Evolutionary conservation across 805 yeast genomes (phyloP).

Genomic region (Phaffomyces thermotolerans): DNA sequence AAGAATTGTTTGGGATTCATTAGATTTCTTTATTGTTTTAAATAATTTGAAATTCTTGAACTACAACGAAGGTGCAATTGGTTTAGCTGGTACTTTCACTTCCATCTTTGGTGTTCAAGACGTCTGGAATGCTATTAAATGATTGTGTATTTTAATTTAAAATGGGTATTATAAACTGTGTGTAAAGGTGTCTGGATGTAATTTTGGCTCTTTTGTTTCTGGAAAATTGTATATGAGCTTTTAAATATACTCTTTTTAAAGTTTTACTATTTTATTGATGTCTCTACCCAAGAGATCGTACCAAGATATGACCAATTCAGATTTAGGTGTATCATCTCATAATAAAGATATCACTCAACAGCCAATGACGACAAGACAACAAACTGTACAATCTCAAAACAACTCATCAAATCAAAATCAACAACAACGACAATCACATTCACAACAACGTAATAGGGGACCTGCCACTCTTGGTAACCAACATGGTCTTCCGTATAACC

Average conservation of each 20-base stretch:
- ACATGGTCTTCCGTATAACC: constrained; percentile 16
- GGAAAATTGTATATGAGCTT: too few relatives aligned
- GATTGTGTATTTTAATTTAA: too few relatives aligned
- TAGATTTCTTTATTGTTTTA: constrained; percentile 71
- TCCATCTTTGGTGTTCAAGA: constrained; percentile 72
- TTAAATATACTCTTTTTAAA: too few relatives aligned
- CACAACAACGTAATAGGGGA: constrained; percentile 21
- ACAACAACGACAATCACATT: constrained; percentile 4
- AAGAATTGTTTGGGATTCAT: constrained; percentile 67
- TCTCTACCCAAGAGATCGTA: constrained; percentile 10
- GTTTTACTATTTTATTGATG: too few relatives aligned
- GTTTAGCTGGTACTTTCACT: constrained; percentile 78
- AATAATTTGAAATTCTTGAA: constrained; percentile 54
- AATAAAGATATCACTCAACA: not conserved
- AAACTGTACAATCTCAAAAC: constrained; percentile 11
- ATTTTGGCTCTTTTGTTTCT: too few relatives aligned
- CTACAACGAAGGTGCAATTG: constrained; percentile 72
- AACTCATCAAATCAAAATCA: not conserved
- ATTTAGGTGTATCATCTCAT: constrained; percentile 6
- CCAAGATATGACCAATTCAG: constrained; percentile 13
- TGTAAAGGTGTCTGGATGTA: not conserved
- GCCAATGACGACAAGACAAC: constrained; percentile 12
- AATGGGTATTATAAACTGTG: not conserved
- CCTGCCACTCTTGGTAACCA: constrained; percentile 25
- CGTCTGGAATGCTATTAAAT: constrained; percentile 48